Evolutionary conservation across 176 grass and related monocot genomes (phyloP), one percentile per base, ranked within the genome.

Genomic region (Metroxylon sagu): DNA sequence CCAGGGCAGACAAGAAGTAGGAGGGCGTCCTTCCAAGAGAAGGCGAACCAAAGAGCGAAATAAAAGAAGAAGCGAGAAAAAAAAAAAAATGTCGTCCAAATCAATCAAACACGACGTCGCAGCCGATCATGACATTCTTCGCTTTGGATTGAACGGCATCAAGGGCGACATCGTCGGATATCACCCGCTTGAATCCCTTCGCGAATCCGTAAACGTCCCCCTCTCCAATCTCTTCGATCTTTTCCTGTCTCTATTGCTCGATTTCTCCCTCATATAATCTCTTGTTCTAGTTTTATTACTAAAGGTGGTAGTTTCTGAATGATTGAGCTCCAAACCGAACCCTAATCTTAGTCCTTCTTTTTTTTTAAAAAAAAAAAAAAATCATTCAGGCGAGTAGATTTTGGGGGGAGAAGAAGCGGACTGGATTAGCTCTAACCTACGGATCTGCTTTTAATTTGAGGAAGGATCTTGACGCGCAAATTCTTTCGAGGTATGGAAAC

Each of bases 371-470:
- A 26, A 43, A 35, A 35, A 35, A 35, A 43, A 10, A 10, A 12
- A 3, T 43, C 48, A 52, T 17, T 57, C 66, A 77, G 74, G 54
- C 65, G 18, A 57, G 14, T 61, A 77, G 43, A 48, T 77, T 77
- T 57, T 77, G 66, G 67, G 67, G 65, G 59, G 65, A 81, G 59
- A 75, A 81, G 79, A 81, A 75, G 56, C 60, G 59, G 64, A 70
- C 59, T 48, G 79, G 66, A 16, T 65, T 75, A 60, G 61, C 72
- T 43, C 66, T 75, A 19, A 65, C 65, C 54, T 76, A 81, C 18
- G 79, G 79, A 71, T 75, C 79, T 4, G 72, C 72, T 25, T 75
- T 81, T 52, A 81, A 81, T 76, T 59, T 81, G 21, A 75, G 71
- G 58, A 81, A 28, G 28, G 79, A 81, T 81, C 65, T 81, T 14